Conservation (phyloP, 768 basidiomycete genomes). For the Psilocybe cyanescens region DNA sequence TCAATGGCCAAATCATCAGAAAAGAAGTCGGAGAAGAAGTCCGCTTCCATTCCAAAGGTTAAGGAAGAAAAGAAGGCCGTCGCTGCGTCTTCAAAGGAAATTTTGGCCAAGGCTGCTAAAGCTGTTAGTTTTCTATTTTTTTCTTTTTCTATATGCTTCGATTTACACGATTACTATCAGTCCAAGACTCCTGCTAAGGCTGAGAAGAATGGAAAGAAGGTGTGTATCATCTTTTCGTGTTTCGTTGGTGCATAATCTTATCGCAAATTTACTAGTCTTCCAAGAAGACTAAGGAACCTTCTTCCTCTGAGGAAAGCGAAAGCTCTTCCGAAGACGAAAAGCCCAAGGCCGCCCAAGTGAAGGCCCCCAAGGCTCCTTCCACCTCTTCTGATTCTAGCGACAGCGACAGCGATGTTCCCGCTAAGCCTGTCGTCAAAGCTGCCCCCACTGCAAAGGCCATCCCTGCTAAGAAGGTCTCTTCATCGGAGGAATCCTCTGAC, state of each 20-base stretch:
- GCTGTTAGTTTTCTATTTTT: conserved; percentile 18
- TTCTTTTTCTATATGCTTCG: not conserved
- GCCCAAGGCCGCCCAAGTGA: conserved; percentile 57
- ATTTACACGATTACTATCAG: conserved; percentile 13
- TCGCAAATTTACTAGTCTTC: conserved; percentile 18
- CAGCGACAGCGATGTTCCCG: conserved; percentile 36
- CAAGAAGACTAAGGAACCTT: conserved; percentile 33
- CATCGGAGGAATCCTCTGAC: conserved; percentile 24
- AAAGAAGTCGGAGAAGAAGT: conserved; percentile 49
- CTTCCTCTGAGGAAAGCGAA: conserved; percentile 49
- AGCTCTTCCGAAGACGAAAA: conserved; percentile 56
- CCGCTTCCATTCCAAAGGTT: conserved; percentile 35
- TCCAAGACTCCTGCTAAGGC: conserved; percentile 18
- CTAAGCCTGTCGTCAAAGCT: conserved; percentile 25
- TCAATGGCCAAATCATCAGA: conserved; percentile 50
- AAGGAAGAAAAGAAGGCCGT: conserved; percentile 35
- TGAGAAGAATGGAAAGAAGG: conserved; percentile 32
- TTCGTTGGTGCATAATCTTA: not conserved
- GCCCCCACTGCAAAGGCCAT: conserved; percentile 21
- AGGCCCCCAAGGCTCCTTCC: conserved; percentile 41
- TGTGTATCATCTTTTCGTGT: conserved; percentile 17
- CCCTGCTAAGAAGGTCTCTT: conserved; percentile 23
- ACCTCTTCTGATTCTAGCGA: conserved; percentile 39
- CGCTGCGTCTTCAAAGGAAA: conserved; percentile 29
- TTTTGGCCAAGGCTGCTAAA: conserved; percentile 28